phyloP scores from a whole-genome alignment of 2,329 filamentous ascomycete species.

The Apiospora kogelbergensis region DNA sequence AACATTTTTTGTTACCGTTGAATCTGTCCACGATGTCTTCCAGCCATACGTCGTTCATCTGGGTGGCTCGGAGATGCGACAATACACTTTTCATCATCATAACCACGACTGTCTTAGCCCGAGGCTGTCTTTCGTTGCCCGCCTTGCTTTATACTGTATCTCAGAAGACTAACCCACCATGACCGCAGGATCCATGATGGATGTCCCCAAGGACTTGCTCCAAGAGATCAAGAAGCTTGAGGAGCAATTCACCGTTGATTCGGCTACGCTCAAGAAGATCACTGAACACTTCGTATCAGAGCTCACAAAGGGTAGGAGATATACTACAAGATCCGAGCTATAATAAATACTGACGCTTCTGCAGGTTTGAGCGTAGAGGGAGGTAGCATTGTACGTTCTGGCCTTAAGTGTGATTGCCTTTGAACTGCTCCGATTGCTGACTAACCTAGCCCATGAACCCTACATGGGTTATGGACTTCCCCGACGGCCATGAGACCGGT shows the following conservation, averaged over 20 bases:
- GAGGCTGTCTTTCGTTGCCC: constrained; percentile 6
- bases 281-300: constrained; percentile 87
- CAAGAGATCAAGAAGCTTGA: constrained; percentile 81
- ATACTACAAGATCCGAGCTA: not conserved
- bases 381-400: constrained; percentile 78
- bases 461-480: constrained; percentile 91
- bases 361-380: constrained; percentile 81
- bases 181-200: constrained; percentile 76
- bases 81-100: constrained; percentile 22
- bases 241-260: constrained; percentile 76
- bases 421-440: not conserved
- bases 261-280: constrained; percentile 82
- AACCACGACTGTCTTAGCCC: constrained; percentile 3
- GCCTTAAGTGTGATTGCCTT: not conserved
- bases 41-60: constrained; percentile 10
- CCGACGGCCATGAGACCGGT: constrained; percentile 82
- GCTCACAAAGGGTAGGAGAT: constrained; percentile 75
- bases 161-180: not conserved
- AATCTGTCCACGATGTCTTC: constrained; percentile 15
- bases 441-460: constrained; percentile 84
- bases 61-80: constrained; percentile 15
- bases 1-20: not conserved
- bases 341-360: not conserved
- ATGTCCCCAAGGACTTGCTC: constrained; percentile 83
- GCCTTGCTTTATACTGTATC: not conserved